Conservation (phyloP, 306 rosid genomes). For the Cucumis melo region DNA sequence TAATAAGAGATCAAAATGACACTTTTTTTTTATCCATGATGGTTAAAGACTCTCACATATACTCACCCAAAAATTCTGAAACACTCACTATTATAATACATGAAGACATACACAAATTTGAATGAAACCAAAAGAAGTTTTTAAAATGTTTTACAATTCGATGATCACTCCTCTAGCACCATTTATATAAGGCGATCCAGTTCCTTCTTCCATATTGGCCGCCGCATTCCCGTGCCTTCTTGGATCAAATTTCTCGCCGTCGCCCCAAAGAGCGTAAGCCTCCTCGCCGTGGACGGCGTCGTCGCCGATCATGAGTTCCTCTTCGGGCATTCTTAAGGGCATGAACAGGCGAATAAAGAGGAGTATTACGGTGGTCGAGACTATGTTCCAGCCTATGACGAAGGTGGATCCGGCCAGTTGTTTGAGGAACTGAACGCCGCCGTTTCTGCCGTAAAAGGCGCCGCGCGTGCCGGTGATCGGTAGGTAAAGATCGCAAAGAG, state of each 20-base stretch:
- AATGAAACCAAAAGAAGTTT: neutral
- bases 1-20: neutral
- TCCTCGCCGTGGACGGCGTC: constrained; percentile 97
- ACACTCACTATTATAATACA: neutral
- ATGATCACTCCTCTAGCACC: constrained; percentile 94
- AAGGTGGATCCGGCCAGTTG: constrained; percentile 67
- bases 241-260: constrained; percentile 82
- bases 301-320: constrained; percentile 67
- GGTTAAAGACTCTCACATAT: neutral
- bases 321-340: constrained; percentile 82
- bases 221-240: constrained; percentile 50
- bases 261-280: constrained; percentile 98
- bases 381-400: constrained; percentile 70
- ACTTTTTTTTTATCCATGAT: neutral
- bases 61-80: neutral
- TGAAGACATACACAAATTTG: neutral
- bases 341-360: constrained; percentile 47
- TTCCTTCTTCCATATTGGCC: constrained; percentile 1
- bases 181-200: constrained; percentile 52
- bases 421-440: constrained; percentile 56
- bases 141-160: constrained; percentile 27
- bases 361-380: constrained; percentile 69
- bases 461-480: constrained; percentile 52
- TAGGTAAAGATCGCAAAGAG: constrained; percentile 38
- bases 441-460: constrained; percentile 72